Percentiles rank a stretch among this genome's conserved stretches.
These are phyloP conservation scores for Phytophthora palmivora DNA, from an alignment of 352 stramenopile species.

Conservation along the genomic window DNA sequence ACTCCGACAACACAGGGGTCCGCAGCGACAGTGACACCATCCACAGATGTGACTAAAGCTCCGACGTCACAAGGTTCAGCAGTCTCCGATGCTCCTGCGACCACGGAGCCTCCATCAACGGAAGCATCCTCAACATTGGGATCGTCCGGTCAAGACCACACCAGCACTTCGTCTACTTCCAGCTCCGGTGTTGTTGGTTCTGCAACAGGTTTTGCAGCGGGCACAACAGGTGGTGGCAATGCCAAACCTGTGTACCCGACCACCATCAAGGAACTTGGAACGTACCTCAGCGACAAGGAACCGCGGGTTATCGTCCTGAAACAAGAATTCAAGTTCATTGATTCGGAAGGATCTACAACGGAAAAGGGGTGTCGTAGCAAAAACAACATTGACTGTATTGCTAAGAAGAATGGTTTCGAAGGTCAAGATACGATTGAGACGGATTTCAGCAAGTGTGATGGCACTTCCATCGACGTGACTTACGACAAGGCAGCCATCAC, in stretches of 20 bases:
- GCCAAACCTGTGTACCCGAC: conserved; percentile 45
- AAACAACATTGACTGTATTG: conserved; percentile 46
- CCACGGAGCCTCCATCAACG: background rate
- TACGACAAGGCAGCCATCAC: conserved; percentile 31
- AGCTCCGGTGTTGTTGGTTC: conserved; percentile 12
- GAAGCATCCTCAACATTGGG: too few relatives aligned
- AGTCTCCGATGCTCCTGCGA: too few relatives aligned
- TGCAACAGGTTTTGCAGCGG: conserved; percentile 12
- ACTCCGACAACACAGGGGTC: background rate
- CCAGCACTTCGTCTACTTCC: conserved; percentile 3
- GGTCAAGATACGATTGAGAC: conserved; percentile 53
- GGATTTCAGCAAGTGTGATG: conserved; percentile 42
- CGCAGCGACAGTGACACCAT: background rate
- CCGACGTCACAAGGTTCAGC: too few relatives aligned
- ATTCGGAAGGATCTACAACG: conserved; percentile 49
- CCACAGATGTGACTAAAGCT: too few relatives aligned
- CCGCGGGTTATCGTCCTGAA: too few relatives aligned
- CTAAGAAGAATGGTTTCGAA: conserved; percentile 55
- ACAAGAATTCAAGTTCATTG: conserved; percentile 52
- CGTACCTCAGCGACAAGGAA: conserved; percentile 40
- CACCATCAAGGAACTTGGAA: conserved; percentile 44
- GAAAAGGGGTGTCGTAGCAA: conserved; percentile 48
- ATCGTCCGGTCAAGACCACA: background rate
- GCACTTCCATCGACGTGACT: conserved; percentile 24
- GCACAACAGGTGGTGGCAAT: conserved; percentile 47